phyloP scores from a whole-genome alignment of 306 rosid species.

The Cicer pinnatifidum region DNA sequence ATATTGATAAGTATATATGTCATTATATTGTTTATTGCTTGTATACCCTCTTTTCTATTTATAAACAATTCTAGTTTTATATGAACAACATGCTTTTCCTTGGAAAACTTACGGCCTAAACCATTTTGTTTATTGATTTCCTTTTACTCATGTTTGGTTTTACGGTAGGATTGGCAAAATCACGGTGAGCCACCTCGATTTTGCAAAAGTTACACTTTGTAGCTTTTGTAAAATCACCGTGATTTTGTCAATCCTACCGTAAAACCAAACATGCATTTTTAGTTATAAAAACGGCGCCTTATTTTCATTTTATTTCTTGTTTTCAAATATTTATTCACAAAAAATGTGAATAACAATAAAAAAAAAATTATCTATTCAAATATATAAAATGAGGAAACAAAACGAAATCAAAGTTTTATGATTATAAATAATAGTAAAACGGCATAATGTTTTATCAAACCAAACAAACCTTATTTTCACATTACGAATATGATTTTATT shows the following conservation, averaged over 20 bases:
- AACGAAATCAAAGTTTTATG: too few species aligned
- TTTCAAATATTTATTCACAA: background rate
- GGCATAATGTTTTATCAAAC: too few species aligned
- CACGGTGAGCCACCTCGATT: too few species aligned
- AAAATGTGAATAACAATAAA: too few species aligned
- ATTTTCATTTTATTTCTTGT: background rate
- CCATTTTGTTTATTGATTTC: background rate
- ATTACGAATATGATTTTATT: background rate
- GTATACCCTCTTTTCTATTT: background rate
- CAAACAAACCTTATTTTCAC: background rate
- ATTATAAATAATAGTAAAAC: too few species aligned
- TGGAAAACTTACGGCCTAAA: background rate
- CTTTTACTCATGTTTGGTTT: background rate
- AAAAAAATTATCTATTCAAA: too few species aligned
- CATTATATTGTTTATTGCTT: constrained; percentile 14
- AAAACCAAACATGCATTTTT: too few species aligned
- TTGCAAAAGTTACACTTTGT: too few species aligned
- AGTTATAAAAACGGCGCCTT: background rate
- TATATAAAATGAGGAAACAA: too few species aligned
- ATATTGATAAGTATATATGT: constrained; percentile 2
- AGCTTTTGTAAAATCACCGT: too few species aligned
- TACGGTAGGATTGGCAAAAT: too few species aligned
- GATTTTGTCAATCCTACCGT: too few species aligned
- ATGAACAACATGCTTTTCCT: background rate
- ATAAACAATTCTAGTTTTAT: background rate